phyloP scores from a whole-genome alignment of 768 basidiomycete species.

The Lentinula edodes region DNA sequence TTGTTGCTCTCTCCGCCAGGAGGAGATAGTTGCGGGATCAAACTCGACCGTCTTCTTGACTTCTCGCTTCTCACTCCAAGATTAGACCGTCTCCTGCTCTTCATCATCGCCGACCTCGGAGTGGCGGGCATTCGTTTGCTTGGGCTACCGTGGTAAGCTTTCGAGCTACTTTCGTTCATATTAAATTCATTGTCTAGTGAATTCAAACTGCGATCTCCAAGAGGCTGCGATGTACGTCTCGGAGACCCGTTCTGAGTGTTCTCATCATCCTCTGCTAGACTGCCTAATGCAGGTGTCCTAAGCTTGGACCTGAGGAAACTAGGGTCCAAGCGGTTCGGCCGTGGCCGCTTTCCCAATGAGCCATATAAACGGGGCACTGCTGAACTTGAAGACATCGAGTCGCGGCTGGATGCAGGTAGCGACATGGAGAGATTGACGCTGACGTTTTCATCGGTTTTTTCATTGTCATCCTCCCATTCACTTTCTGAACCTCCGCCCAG shows the following conservation, averaged over 20 bases:
- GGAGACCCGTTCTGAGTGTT: slow-evolving; percentile 24
- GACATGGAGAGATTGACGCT: slow-evolving; percentile 49
- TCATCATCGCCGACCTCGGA: slow-evolving; percentile 32
- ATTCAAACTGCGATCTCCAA: slow-evolving; percentile 70
- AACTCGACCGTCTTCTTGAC: slow-evolving; percentile 67
- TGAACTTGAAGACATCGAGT: slow-evolving; percentile 15
- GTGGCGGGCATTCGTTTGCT: slow-evolving; percentile 47
- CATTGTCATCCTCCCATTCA: slow-evolving; percentile 88
- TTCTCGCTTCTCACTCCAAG: slow-evolving; percentile 76
- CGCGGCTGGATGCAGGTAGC: slow-evolving; percentile 28
- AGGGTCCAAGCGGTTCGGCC: slow-evolving; percentile 65
- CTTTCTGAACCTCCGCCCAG: slow-evolving; percentile 62
- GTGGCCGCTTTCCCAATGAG: slow-evolving; percentile 39
- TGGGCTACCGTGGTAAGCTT: slow-evolving; percentile 31
- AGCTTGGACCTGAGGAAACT: slow-evolving; percentile 57
- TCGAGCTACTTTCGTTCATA: slow-evolving; percentile 5
- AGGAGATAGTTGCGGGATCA: slow-evolving; percentile 69
- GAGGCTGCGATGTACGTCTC: slow-evolving; percentile 31
- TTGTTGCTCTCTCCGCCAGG: slow-evolving; percentile 31
- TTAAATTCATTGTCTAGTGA: slow-evolving; percentile 19
- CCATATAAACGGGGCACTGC: slow-evolving; percentile 20
- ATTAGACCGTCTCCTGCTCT: slow-evolving; percentile 61
- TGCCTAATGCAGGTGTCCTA: slow-evolving; percentile 45
- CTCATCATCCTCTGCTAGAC: slow-evolving; percentile 73
- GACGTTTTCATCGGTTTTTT: slow-evolving; percentile 76